Percentiles rank a stretch among this genome's conserved stretches.
Evolutionary conservation across 2,329 filamentous ascomycete species (phyloP).

Genomic region (Metarhizium rileyi): DNA sequence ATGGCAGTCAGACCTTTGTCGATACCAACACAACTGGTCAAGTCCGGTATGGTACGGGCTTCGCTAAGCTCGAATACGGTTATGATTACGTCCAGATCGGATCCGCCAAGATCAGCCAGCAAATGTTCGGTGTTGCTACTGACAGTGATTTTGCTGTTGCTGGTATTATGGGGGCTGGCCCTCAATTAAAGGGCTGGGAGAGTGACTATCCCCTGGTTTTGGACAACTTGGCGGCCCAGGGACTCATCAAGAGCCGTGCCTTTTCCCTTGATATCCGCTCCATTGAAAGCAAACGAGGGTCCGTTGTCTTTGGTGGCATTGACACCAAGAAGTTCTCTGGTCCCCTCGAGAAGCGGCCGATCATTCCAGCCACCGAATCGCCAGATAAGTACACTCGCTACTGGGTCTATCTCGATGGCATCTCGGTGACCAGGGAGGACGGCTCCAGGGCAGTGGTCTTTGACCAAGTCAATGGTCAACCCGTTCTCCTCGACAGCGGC

Average conservation of each 20-base stretch:
- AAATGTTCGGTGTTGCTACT: constrained; percentile 27
- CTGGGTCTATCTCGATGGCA: constrained; percentile 30
- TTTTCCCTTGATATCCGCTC: constrained; percentile 26
- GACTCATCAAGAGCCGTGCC: constrained; percentile 27
- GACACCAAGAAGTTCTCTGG: constrained; percentile 47
- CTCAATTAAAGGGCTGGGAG: constrained; percentile 23
- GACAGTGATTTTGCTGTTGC: constrained; percentile 18
- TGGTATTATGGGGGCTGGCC: constrained; percentile 27
- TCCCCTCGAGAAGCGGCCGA: constrained; percentile 43
- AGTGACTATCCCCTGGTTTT: constrained; percentile 24
- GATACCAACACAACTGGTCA: constrained; percentile 16
- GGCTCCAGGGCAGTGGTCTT: constrained; percentile 36
- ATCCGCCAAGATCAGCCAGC: constrained; percentile 21
- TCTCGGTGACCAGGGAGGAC: constrained; percentile 23
- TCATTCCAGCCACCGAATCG: constrained; percentile 33
- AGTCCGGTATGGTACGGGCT: constrained; percentile 23
- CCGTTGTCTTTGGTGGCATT: constrained; percentile 45
- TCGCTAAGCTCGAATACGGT: constrained; percentile 22
- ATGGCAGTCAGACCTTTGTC: constrained; percentile 19
- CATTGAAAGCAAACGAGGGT: constrained; percentile 20
- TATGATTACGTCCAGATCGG: constrained; percentile 24
- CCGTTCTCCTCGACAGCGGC: constrained; percentile 55
- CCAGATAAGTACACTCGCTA: constrained; percentile 28
- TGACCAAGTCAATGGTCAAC: constrained; percentile 22
- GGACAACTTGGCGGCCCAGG: constrained; percentile 23